These are phyloP conservation scores for Pseudogymnoascus sp. DNA, from an alignment of 2,329 filamentous ascomycete species.

Conservation along the genomic window DNA sequence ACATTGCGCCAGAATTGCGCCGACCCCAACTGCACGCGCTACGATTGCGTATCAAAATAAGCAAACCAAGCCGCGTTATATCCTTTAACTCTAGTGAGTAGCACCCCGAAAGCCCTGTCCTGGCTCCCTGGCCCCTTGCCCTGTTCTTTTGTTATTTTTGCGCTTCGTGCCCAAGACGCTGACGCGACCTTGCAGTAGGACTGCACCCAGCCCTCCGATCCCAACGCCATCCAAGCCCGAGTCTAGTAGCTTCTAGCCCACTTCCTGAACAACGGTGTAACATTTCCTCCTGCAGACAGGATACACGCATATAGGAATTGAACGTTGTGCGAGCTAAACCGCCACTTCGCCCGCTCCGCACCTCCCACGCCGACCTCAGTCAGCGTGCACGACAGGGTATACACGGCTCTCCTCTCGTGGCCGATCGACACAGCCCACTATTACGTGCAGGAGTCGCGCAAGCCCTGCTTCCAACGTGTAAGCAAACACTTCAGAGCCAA, in stretches of 20 bases:
- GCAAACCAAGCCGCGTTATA: constrained; percentile 7
- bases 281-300: constrained; percentile 3
- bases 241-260: constrained; percentile 9
- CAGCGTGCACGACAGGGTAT: constrained; percentile 1
- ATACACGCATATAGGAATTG: constrained; percentile 12
- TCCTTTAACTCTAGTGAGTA: neutral
- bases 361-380: constrained; percentile 4
- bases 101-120: neutral
- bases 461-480: constrained; percentile 18
- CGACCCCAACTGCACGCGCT: neutral
- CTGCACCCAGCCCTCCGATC: constrained; percentile 13
- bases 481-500: constrained; percentile 22
- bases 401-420: constrained; percentile 6
- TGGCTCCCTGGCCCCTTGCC: neutral
- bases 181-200: constrained; percentile 20
- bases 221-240: constrained; percentile 12
- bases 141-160: neutral
- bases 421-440: constrained; percentile 20
- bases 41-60: constrained; percentile 7
- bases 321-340: constrained; percentile 6
- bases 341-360: constrained; percentile 4
- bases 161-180: constrained; percentile 14
- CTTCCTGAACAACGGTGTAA: constrained; percentile 10
- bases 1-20: constrained; percentile 2
- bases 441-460: constrained; percentile 12